Conservation (phyloP, 345 rosid species). For the Luvunga scandens region DNA sequence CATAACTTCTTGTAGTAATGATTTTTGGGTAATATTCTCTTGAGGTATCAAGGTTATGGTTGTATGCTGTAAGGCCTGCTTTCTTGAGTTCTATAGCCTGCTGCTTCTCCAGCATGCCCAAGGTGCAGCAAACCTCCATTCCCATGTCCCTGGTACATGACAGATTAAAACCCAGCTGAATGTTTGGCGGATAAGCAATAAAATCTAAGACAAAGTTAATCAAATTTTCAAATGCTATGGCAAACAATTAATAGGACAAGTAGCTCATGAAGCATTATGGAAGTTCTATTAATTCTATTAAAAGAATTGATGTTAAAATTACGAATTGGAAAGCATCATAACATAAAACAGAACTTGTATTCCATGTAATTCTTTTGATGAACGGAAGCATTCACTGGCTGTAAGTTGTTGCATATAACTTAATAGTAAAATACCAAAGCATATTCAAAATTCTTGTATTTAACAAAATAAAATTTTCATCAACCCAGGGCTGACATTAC, state of each 20-base stretch:
- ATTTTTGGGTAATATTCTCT: constrained; percentile 89
- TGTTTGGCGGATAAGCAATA: neutral
- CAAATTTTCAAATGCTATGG: neutral
- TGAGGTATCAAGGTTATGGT: constrained; percentile 97
- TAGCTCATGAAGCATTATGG: neutral
- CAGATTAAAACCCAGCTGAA: constrained; percentile 4
- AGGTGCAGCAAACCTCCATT: constrained; percentile 98
- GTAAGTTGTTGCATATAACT: neutral
- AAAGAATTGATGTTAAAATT: neutral
- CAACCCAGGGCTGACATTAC: neutral
- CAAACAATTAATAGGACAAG: neutral
- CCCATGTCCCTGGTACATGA: constrained; percentile 73
- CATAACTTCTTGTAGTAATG: constrained; percentile 85
- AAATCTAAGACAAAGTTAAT: neutral
- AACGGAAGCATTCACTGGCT: neutral
- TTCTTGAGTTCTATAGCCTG: constrained; percentile 93
- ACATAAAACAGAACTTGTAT: neutral
- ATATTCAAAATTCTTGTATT: neutral
- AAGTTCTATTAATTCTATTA: neutral
- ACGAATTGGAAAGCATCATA: neutral
- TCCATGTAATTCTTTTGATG: neutral
- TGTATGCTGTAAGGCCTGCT: constrained; percentile 97
- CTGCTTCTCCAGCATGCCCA: constrained; percentile 97
- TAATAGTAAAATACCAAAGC: neutral
- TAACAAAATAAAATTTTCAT: neutral